Evolutionary conservation across 1,139 yeast genomes (phyloP).

Genomic region (Wickerhamomyces sp.): DNA sequence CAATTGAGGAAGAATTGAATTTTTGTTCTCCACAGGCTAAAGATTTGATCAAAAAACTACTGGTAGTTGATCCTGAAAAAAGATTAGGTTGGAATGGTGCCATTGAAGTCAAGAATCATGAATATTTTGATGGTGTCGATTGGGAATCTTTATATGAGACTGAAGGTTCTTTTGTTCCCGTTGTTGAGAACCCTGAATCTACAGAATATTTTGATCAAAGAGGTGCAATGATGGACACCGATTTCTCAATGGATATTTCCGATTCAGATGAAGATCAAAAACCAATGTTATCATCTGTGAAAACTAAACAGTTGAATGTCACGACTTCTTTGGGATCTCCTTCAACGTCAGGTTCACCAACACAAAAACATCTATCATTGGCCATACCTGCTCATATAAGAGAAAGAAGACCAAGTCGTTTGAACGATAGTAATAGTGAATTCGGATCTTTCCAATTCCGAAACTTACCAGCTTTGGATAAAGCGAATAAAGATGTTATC

Average conservation of each 20-base stretch:
- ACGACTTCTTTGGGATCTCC: conserved; percentile 19
- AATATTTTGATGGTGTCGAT: conserved; percentile 63
- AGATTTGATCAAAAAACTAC: conserved; percentile 61
- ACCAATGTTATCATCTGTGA: neutral
- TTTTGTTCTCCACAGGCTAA: conserved; percentile 65
- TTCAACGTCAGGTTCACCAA: conserved; percentile 25
- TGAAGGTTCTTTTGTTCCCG: conserved; percentile 83
- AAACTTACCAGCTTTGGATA: conserved; percentile 83
- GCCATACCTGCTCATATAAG: conserved; percentile 53
- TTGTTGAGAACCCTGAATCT: conserved; percentile 72
- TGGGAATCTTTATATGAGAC: conserved; percentile 75
- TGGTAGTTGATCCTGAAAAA: conserved; percentile 55
- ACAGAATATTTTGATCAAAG: conserved; percentile 90
- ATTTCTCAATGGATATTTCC: conserved; percentile 52
- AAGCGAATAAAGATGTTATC: conserved; percentile 90
- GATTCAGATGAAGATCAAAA: conserved; percentile 26
- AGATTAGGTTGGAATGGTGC: conserved; percentile 79
- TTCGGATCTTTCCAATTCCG: conserved; percentile 93
- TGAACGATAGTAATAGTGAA: conserved; percentile 70
- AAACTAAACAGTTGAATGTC: conserved; percentile 6
- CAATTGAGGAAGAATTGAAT: conserved; percentile 42
- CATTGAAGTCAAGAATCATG: conserved; percentile 70
- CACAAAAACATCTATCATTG: conserved; percentile 33
- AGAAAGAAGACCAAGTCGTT: conserved; percentile 61
- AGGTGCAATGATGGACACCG: conserved; percentile 65